A percentile compares a stretch with the other conserved stretches of the same genome.
These are phyloP conservation scores for Epicoccum nigrum DNA, from an alignment of 2,329 filamentous ascomycete genomes.

Conservation along the genomic window DNA sequence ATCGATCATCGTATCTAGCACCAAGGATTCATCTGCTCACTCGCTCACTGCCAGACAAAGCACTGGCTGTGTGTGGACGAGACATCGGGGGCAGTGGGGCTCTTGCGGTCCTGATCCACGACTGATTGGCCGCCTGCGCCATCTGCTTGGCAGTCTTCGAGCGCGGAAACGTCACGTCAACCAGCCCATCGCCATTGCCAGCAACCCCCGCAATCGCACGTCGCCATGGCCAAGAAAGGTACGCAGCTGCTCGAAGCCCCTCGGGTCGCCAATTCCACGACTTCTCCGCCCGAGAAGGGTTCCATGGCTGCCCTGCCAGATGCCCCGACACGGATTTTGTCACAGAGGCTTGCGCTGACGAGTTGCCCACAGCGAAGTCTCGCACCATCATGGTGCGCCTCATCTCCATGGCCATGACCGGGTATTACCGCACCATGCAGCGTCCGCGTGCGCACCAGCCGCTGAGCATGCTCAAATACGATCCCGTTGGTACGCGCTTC, in stretches of 20 bases:
- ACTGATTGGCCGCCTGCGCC: slow-evolving; percentile 25
- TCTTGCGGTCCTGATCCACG: slow-evolving; percentile 14
- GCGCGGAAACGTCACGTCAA: slow-evolving; percentile 28
- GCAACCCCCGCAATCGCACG: slow-evolving; percentile 14
- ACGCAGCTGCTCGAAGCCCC: slow-evolving; percentile 3
- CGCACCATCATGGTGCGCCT: slow-evolving; percentile 92
- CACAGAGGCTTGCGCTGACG: slow-evolving; percentile 24
- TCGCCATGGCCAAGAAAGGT: slow-evolving; percentile 48
- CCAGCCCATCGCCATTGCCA: slow-evolving; percentile 20
- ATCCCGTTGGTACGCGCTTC: slow-evolving; percentile 78
- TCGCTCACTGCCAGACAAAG: no score
- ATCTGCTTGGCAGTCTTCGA: slow-evolving; percentile 19
- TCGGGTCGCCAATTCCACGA: no score
- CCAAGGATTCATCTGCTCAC: no score
- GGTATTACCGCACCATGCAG: slow-evolving; percentile 91
- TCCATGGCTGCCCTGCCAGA: no score
- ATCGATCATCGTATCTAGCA: no score
- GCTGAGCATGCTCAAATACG: slow-evolving; percentile 98
- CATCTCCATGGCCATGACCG: slow-evolving; percentile 97
- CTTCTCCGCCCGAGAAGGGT: no score
- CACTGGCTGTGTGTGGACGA: no score
- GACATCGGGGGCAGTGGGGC: not conserved
- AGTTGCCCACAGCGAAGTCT: slow-evolving; percentile 72
- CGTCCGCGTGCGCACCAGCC: slow-evolving; percentile 81
- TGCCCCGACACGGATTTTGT: not conserved